phyloP scores from a whole-genome alignment of 192 early-diverging fungal genomes.

The Coemansia sp. region DNA sequence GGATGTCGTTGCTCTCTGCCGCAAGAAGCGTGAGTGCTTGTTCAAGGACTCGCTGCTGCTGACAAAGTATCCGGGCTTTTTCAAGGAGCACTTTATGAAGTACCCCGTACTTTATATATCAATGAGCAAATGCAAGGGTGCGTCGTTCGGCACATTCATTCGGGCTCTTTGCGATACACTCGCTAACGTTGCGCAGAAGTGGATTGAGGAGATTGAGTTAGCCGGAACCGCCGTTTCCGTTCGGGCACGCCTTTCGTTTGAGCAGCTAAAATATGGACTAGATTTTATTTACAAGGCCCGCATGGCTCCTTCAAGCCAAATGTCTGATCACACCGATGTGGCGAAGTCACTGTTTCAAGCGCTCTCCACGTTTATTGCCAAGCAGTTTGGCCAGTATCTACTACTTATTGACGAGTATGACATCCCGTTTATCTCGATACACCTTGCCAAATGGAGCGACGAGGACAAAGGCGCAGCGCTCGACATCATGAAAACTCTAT shows the following conservation, averaged over 20 bases:
- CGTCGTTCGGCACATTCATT: conserved; percentile 13
- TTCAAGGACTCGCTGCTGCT: conserved; percentile 37
- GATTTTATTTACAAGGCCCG: no score
- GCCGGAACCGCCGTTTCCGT: no score
- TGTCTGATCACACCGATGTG: not conserved
- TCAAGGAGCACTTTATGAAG: conserved; percentile 44
- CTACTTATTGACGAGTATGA: conserved; percentile 49
- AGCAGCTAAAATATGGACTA: no score
- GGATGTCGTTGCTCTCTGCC: conserved; percentile 25
- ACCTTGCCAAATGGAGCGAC: conserved; percentile 24
- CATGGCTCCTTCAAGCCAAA: no score
- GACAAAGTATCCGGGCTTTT: conserved; percentile 35
- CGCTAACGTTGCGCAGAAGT: not conserved
- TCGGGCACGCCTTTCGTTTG: no score
- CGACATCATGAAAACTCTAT: conserved; percentile 22
- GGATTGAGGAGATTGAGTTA: conserved; percentile 4
- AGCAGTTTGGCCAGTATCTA: conserved; percentile 32
- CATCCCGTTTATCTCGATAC: conserved; percentile 45
- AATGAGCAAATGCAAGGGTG: no score
- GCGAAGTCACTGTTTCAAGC: not conserved
- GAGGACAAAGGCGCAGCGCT: conserved; percentile 22
- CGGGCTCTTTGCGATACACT: conserved; percentile 21
- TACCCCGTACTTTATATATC: conserved; percentile 48
- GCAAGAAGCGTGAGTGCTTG: conserved; percentile 37
- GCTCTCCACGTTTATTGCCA: conserved; percentile 15